Evolutionary conservation across 108 stramenopile species (phyloP), one percentile per base, ranked within the genome.

Genomic region (Seminavis robusta): DNA sequence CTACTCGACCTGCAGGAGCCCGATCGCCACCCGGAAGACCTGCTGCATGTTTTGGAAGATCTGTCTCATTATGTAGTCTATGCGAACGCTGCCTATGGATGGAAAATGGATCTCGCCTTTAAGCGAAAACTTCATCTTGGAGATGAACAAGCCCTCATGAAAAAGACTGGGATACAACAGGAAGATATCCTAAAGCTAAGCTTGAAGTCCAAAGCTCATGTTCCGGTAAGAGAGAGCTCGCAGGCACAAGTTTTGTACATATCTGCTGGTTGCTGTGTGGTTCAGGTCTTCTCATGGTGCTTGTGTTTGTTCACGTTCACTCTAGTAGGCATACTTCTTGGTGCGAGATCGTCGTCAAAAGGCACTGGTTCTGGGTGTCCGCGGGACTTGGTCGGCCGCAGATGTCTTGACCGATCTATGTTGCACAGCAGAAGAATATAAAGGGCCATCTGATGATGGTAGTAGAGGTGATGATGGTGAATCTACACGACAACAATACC

Each of bases 381-480:
- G 87, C 39, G 87, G 87, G 23, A 88, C 83, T 9, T 47, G 68
- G 63, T 80, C 80, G 13, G 68, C 83, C 4, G 65, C 76, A 16
- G 87, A 88, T 55, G 41, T 88, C 16, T 44, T 88, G 37, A 88
- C 87, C 8, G 83, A 88, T 60, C 69, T 88, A 26, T 84, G 80
- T 47, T 74, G 71, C 21, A 64, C 61, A 19, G 56, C 61, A n/a
- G 77, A 82, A 50, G 76, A 80, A 34, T 53, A 44, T 55, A 19
- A 16, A 55, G 26, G 62, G 50, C 13, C 42, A 34, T 29, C 26
- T 65, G 17, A 8, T 27, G 31, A 24, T 27, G 42, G 29, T 29
- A 30, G 19, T 43, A 15, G 23, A 54, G 37, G 40, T 27, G 4
- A 33, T 30, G 28, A 39, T 28, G 43, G 37, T 23, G 26, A 33